Conservation (phyloP, 768 basidiomycete genomes). For the Leccinum uliginosum region DNA sequence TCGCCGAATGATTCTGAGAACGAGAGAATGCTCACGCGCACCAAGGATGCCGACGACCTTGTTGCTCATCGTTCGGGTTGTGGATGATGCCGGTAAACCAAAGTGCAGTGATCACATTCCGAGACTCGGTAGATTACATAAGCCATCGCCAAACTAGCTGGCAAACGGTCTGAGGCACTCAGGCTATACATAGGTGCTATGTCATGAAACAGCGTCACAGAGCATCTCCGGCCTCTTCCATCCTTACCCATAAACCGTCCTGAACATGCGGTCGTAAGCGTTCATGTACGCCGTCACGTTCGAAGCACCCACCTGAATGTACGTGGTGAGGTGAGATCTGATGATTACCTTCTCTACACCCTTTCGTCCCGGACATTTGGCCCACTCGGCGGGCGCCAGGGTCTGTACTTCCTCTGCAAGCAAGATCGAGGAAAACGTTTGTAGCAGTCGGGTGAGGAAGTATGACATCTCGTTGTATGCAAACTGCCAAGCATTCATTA, state of each 20-base stretch:
- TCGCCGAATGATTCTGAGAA: background rate
- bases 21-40: constrained; percentile 21
- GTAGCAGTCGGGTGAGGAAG: constrained; percentile 56
- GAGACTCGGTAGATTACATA: background rate
- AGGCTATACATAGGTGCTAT: background rate
- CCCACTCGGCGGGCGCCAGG: constrained; percentile 45
- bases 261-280: constrained; percentile 1
- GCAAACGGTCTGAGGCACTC: too few species aligned
- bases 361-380: constrained; percentile 29
- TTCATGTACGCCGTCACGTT: background rate
- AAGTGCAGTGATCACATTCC: background rate
- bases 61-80: constrained; percentile 15
- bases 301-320: constrained; percentile 34
- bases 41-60: constrained; percentile 29
- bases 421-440: constrained; percentile 44
- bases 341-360: constrained; percentile 44
- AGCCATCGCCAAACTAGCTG: background rate
- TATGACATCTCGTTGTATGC: constrained; percentile 66
- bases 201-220: background rate
- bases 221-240: constrained; percentile 13
- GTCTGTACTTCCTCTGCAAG: constrained; percentile 45
- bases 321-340: constrained; percentile 52
- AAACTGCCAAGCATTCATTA: constrained; percentile 35
- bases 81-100: background rate
- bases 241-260: constrained; percentile 28